phyloP scores from a whole-genome alignment of 768 basidiomycete species.

The Calocera viscosa region DNA sequence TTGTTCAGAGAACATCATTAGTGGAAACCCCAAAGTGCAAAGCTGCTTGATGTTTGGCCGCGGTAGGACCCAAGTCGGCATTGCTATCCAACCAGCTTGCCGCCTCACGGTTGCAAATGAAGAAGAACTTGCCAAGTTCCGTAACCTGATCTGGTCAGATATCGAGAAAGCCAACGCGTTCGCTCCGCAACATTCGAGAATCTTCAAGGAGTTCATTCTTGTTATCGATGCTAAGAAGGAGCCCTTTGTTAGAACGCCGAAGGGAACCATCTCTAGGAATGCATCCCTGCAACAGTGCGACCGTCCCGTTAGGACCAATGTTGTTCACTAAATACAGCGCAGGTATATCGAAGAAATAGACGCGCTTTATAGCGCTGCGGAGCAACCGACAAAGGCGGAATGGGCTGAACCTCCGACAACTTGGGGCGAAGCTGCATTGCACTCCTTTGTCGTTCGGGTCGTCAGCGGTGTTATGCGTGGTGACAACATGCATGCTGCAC shows the following conservation, averaged over 20 bases:
- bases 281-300: neutral
- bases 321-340: too few relatives aligned
- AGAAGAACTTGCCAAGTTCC: neutral
- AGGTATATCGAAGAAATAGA: neutral
- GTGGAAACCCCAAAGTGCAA: neutral
- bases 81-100: neutral
- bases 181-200: neutral
- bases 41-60: neutral
- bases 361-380: neutral
- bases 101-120: neutral
- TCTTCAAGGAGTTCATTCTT: constrained; percentile 7
- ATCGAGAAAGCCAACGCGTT: neutral
- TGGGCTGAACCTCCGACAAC: neutral
- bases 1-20: neutral
- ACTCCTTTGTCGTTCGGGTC: neutral
- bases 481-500: neutral
- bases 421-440: neutral
- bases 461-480: neutral
- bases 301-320: too few relatives aligned
- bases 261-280: neutral
- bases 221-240: neutral
- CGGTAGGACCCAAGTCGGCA: neutral
- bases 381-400: neutral
- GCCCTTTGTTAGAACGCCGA: neutral
- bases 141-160: neutral